A percentile compares a stretch with the other conserved stretches of the same genome.
Evolutionary conservation across 257 asterid species (phyloP).

Genomic region (Paraleonurus japonicus): DNA sequence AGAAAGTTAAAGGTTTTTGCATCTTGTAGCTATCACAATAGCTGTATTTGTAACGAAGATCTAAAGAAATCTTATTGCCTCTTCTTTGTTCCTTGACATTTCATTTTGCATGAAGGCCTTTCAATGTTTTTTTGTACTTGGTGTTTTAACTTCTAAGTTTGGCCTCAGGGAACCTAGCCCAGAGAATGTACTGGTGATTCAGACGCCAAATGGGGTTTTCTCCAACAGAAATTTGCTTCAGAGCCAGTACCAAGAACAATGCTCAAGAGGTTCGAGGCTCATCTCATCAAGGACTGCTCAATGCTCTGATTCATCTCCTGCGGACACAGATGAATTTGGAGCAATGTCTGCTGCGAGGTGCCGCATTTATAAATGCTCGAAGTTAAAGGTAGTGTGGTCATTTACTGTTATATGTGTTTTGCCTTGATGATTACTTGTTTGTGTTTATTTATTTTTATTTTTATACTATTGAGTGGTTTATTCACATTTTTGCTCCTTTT

Average conservation of each 20-base stretch:
- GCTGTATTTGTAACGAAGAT: neutral
- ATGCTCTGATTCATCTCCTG: conserved; percentile 48
- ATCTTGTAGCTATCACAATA: neutral
- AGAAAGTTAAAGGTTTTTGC: neutral
- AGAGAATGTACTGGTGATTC: conserved; percentile 74
- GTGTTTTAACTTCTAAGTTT: conserved; percentile 18
- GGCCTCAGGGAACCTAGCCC: conserved; percentile 69
- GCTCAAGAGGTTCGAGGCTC: conserved; percentile 62
- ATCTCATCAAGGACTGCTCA: conserved; percentile 53
- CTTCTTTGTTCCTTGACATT: conserved; percentile 2
- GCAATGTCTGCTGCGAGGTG: conserved; percentile 84
- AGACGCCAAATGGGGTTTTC: conserved; percentile 65
- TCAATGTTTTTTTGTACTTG: neutral
- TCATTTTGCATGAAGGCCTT: neutral
- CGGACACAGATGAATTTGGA: conserved; percentile 45
- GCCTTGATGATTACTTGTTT: neutral
- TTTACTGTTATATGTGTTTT: conserved; percentile 7
- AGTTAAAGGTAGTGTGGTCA: conserved; percentile 46
- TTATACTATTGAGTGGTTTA: neutral
- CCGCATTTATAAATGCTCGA: conserved; percentile 56
- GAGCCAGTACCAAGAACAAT: conserved; percentile 58
- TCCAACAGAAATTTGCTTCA: conserved; percentile 54
- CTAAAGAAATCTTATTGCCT: neutral
- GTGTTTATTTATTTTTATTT: neutral
- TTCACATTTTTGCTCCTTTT: neutral